Conservation (phyloP, 1,284 basidiomycete genomes). For the Sporisorium iseilematis-ciliati region DNA sequence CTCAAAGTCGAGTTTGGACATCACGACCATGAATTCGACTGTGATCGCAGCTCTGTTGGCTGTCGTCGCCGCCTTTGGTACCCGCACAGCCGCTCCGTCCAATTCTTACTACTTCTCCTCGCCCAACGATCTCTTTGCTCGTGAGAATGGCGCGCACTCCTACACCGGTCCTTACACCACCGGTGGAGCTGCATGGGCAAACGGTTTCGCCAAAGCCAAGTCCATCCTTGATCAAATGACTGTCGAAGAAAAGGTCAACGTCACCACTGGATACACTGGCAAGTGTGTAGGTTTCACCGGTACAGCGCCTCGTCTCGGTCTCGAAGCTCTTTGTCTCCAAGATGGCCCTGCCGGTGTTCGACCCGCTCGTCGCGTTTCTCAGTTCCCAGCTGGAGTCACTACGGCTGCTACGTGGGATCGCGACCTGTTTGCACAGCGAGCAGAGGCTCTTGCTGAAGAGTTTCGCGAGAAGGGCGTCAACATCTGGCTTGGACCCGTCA, state of each 20-base stretch:
- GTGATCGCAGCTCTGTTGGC: conserved; percentile 12
- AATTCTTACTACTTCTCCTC: conserved; percentile 1
- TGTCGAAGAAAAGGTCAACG: conserved; percentile 71
- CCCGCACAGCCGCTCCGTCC: conserved; percentile 13
- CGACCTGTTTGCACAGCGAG: conserved; percentile 79
- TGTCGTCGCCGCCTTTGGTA: conserved; percentile 3
- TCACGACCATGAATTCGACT: conserved; percentile 4
- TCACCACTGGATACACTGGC: conserved; percentile 70
- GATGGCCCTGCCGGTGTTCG: conserved; percentile 76
- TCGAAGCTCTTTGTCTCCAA: conserved; percentile 77
- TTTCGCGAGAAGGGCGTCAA: conserved; percentile 83
- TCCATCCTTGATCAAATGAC: conserved; percentile 70
- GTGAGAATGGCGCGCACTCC: conserved; percentile 24
- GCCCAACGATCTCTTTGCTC: conserved; percentile 19
- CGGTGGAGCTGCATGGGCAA: conserved; percentile 73
- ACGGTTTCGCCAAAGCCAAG: conserved; percentile 74
- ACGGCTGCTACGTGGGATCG: conserved; percentile 79
- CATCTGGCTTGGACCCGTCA: conserved; percentile 74
- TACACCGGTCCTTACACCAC: conserved; percentile 40
- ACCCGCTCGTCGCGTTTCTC: conserved; percentile 66
- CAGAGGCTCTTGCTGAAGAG: conserved; percentile 82
- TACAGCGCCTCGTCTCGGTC: conserved; percentile 75
- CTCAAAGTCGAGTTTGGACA: conserved; percentile 1
- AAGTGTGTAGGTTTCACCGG: conserved; percentile 56
- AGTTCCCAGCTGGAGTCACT: conserved; percentile 80